Evolutionary conservation across 306 rosid genomes (phyloP).

Genomic region (Abrus precatorius): DNA sequence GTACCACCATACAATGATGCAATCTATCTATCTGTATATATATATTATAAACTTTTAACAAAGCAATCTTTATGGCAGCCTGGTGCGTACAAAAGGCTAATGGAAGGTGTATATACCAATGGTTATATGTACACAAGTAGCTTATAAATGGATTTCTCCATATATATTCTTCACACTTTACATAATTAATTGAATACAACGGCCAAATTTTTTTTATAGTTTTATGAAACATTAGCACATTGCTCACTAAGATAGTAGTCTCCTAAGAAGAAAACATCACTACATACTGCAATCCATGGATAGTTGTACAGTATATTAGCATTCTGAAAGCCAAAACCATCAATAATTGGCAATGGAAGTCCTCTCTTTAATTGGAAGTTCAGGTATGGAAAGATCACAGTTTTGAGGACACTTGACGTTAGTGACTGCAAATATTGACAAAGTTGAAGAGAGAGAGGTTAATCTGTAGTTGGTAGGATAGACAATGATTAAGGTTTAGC

Average conservation of each 20-base stretch:
- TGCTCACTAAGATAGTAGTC: conserved; percentile 42
- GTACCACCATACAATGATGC: not conserved
- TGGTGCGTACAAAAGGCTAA: not conserved
- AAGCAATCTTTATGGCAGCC: not conserved
- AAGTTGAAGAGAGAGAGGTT: conserved; percentile 30
- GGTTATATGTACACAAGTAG: not conserved
- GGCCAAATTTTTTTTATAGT: not conserved
- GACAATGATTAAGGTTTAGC: conserved; percentile 8
- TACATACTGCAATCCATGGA: conserved; percentile 68
- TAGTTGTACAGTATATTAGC: conserved; percentile 55
- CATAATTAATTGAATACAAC: conserved; percentile 21
- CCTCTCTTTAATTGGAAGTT: conserved; percentile 66
- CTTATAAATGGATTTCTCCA: not conserved
- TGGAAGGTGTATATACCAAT: not conserved
- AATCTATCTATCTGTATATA: not conserved
- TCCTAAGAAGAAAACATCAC: conserved; percentile 55
- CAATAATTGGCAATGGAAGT: conserved; percentile 65
- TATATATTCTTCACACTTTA: conserved; percentile 10
- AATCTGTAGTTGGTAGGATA: not conserved
- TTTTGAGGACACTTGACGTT: conserved; percentile 61
- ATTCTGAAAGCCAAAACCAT: conserved; percentile 65
- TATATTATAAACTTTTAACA: not conserved
- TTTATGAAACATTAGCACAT: conserved; percentile 35
- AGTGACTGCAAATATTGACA: conserved; percentile 64
- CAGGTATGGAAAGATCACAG: conserved; percentile 60